Conservation (phyloP, 768 basidiomycete species). For the Calocera viscosa region DNA sequence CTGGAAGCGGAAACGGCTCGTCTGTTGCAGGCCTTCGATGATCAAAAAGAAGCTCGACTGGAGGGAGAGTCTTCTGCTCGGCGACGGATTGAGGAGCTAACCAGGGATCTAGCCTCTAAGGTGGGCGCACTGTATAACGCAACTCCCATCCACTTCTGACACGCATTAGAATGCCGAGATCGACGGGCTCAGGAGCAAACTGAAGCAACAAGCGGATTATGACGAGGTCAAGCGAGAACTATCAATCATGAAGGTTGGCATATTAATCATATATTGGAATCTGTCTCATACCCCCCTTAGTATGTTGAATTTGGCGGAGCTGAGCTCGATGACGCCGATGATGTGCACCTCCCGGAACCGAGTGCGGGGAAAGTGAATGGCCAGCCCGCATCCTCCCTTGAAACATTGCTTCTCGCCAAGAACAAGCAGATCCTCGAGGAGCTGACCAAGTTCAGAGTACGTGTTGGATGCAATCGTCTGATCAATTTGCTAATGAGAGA, state of each 20-base stretch:
- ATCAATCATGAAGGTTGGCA: slow-evolving; percentile 89
- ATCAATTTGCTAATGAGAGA: neutral
- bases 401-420: slow-evolving; percentile 81
- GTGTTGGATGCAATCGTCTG: slow-evolving; percentile 19
- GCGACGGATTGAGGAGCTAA: slow-evolving; percentile 48
- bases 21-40: slow-evolving; percentile 51
- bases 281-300: slow-evolving; percentile 31
- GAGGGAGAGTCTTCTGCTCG: slow-evolving; percentile 38
- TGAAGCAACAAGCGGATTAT: slow-evolving; percentile 72
- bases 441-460: slow-evolving; percentile 75
- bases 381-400: slow-evolving; percentile 64
- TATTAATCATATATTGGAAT: neutral
- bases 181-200: slow-evolving; percentile 50
- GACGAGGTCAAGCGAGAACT: slow-evolving; percentile 97
- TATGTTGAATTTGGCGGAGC: slow-evolving; percentile 94
- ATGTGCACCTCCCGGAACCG: slow-evolving; percentile 68
- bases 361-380: slow-evolving; percentile 73
- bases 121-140: slow-evolving; percentile 29
- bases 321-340: slow-evolving; percentile 53
- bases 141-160: slow-evolving; percentile 9
- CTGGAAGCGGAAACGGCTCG: slow-evolving; percentile 66
- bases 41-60: slow-evolving; percentile 40
- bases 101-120: slow-evolving; percentile 41
- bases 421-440: slow-evolving; percentile 89
- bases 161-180: slow-evolving; percentile 44